A percentile compares a stretch with the other conserved stretches of the same genome.
Conservation (phyloP, 202 grass and related monocot species). For the Cymbopogon flexuosus region DNA sequence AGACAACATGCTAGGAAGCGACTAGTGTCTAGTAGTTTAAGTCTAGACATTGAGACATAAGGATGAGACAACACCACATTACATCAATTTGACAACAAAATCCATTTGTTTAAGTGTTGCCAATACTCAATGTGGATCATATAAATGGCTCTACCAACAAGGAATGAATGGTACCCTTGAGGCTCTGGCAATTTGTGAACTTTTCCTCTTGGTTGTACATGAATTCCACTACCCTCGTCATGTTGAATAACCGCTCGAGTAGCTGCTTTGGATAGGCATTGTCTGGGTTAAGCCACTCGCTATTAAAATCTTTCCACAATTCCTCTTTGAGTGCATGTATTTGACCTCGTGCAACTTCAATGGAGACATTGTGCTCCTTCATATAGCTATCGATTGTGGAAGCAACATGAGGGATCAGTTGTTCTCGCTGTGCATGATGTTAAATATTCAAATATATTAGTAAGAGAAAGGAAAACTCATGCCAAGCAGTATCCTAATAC, state of each 20-base stretch:
- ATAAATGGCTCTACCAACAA: not conserved
- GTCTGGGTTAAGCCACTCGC: not conserved
- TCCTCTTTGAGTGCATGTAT: not conserved
- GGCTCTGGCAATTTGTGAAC: not conserved
- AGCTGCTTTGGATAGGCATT: not conserved
- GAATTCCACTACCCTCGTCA: not conserved
- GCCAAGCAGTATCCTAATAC: not conserved
- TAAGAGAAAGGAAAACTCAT: not conserved
- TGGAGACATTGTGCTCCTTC: not conserved
- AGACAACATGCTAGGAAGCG: no score
- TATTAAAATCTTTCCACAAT: conserved; percentile 14
- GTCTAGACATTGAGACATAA: no score
- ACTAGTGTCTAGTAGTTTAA: no score
- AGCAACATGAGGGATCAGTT: not conserved
- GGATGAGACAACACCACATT: no score
- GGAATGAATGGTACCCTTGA: not conserved
- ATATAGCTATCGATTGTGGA: not conserved
- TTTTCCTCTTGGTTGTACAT: not conserved
- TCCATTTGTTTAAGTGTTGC: no score
- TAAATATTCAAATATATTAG: not conserved
- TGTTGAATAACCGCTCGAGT: not conserved
- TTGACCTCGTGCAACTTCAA: not conserved
- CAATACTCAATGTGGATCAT: not conserved
- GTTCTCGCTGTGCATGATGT: not conserved
- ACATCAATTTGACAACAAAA: no score